These are phyloP conservation scores for Nemania serpens DNA, from an alignment of 2,329 filamentous ascomycete genomes.

Conservation along the genomic window DNA sequence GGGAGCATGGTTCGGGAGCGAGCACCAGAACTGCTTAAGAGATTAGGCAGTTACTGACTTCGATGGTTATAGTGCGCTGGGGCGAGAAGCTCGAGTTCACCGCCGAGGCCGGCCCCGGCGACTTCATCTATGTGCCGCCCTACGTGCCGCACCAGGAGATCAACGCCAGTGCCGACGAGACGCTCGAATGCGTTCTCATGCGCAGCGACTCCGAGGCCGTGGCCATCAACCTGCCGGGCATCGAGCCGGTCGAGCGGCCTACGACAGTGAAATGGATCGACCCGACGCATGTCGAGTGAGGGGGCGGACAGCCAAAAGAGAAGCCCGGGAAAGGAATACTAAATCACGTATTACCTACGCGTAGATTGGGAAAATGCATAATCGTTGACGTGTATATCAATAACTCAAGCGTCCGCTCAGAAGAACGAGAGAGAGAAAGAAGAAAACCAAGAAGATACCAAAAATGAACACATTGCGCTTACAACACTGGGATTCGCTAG, in stretches of 20 bases:
- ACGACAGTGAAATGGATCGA: slow-evolving; percentile 51
- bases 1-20: too few species aligned
- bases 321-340: not conserved
- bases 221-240: slow-evolving; percentile 49
- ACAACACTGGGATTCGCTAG: too few species aligned
- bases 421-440: too few species aligned
- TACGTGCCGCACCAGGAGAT: slow-evolving; percentile 53
- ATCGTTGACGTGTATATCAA: too few species aligned
- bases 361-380: too few species aligned
- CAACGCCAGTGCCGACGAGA: slow-evolving; percentile 48
- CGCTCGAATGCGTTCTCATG: slow-evolving; percentile 49
- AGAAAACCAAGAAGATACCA: too few species aligned
- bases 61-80: slow-evolving; percentile 43
- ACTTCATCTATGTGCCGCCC: slow-evolving; percentile 53
- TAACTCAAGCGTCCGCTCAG: too few species aligned
- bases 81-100: slow-evolving; percentile 50
- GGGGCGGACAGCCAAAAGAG: too few species aligned
- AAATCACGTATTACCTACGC: too few species aligned
- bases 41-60: too few species aligned
- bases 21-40: too few species aligned
- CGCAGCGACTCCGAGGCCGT: slow-evolving; percentile 49
- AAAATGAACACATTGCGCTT: too few species aligned
- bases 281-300: slow-evolving; percentile 45
- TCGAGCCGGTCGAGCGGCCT: slow-evolving; percentile 49
- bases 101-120: slow-evolving; percentile 50